A percentile compares a stretch with the other conserved stretches of the same genome.
These are phyloP conservation scores for Phaeosphaeria sp. DNA, from an alignment of 2,329 filamentous ascomycete genomes.

Conservation along the genomic window DNA sequence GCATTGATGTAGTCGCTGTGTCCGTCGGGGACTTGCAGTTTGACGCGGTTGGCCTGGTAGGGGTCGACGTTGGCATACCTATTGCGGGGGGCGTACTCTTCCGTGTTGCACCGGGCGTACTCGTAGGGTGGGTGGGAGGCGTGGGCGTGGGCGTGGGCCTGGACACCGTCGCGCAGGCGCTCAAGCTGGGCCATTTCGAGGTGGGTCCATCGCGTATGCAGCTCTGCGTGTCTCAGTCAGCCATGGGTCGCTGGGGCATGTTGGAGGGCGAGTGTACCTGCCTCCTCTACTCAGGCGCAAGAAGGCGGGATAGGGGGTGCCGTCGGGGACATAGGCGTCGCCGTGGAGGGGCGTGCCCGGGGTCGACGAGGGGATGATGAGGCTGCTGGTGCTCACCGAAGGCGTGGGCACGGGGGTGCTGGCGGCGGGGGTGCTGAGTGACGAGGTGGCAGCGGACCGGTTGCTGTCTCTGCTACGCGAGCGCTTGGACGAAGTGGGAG, in stretches of 20 bases:
- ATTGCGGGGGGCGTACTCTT: constrained; percentile 70
- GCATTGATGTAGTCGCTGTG: constrained; percentile 62
- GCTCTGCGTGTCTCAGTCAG: constrained; percentile 52
- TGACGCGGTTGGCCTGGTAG: constrained; percentile 85
- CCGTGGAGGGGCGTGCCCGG: constrained; percentile 15
- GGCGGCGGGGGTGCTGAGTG: constrained; percentile 33
- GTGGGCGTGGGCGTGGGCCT: constrained; percentile 32
- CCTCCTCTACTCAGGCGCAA: constrained; percentile 57
- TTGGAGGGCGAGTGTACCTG: constrained; percentile 49
- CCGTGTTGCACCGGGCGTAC: constrained; percentile 65
- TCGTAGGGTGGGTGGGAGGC: constrained; percentile 54
- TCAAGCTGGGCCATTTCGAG: constrained; percentile 66
- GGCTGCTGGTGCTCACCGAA: constrained; percentile 41
- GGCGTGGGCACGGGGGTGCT: constrained; percentile 33
- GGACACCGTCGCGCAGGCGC: constrained; percentile 56
- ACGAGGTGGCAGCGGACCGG: constrained; percentile 18
- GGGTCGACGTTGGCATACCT: constrained; percentile 90
- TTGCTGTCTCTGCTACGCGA: constrained; percentile 48
- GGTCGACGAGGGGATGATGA: constrained; percentile 32
- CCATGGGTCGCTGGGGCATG: constrained; percentile 5
- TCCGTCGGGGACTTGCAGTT: constrained; percentile 76
- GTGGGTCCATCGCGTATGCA: constrained; percentile 66
- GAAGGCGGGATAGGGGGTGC: constrained; percentile 58
- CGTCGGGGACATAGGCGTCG: constrained; percentile 22
- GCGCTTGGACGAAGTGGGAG: constrained; percentile 48